Base-by-base conservation (phyloP, 768 basidiomycete genomes). In the Calvatia gigantea region DNA sequence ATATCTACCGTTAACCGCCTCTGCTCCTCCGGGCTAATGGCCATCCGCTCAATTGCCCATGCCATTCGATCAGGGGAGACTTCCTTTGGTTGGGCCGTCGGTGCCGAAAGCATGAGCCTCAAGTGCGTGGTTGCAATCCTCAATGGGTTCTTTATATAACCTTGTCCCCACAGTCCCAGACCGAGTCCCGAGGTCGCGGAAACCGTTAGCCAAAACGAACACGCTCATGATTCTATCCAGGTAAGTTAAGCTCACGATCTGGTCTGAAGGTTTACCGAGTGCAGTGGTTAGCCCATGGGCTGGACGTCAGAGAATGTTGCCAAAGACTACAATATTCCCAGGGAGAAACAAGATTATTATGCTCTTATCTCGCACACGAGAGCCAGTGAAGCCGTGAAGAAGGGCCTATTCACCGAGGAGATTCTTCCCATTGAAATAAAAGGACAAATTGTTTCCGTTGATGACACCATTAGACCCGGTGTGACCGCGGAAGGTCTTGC, bases 301-400 rank as follows among this genome's bases (percentile, higher is more conserved):
- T 99, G 92, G 92, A 94, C 92, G 1, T 90, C 90, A 4, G 92
- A 94, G 69, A 86, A 90, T 84, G 90, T 94, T 19, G 90, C 92
- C n/a, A 69, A 86, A 63, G 74, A 80, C 6, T 94, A 85, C 72
- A 78, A 84, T n/a, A 70, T 94, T 56, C 76, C 91, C 3, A 86
- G 95, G 32, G 73, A 84, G 65, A 86, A 79, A 62, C 95, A 98
- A 70, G 96, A 98, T 68, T 80, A 91, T 53, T 95, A 91, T 66
- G 95, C 95, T 0, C 78, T 91, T 50, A 83, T 90, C 50, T 95
- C 92, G 6, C 94, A 95, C 69, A 84, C 80, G 33, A 85, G 93
- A 64, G 93, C 94, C 19, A 79, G 72, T 43, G 76, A 82, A 72
- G 89, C 94, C 2, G 74, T 83, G 29, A 73, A 81, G 28, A 71